These are phyloP conservation scores for Catunica adiposa DNA, from an alignment of 2,329 filamentous ascomycete species.

Conservation along the genomic window DNA sequence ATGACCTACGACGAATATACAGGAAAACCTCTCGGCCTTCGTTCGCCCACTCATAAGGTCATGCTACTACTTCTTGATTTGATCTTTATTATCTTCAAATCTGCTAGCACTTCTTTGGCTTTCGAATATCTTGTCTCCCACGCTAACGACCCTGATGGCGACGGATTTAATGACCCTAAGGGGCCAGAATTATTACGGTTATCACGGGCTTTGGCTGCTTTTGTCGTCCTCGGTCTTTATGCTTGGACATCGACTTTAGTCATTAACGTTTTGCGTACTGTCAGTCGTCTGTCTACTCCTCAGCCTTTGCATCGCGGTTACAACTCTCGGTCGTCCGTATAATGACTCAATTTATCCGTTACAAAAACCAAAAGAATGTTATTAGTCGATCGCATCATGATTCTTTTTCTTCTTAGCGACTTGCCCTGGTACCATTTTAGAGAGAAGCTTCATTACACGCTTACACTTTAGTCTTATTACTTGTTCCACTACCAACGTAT, in stretches of 20 bases:
- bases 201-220: conserved; percentile 54
- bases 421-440: not conserved
- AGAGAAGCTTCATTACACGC: no score
- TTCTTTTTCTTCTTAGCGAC: not conserved
- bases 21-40: conserved; percentile 76
- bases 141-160: conserved; percentile 24
- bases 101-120: conserved; percentile 76
- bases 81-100: conserved; percentile 94
- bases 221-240: conserved; percentile 65
- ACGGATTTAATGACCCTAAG: conserved; percentile 8
- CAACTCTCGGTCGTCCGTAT: not conserved
- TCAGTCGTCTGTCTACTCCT: conserved; percentile 39
- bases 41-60: conserved; percentile 70
- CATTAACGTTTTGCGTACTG: conserved; percentile 61
- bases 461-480: not conserved
- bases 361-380: no score
- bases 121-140: conserved; percentile 64
- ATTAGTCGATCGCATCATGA: no score
- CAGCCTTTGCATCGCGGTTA: not conserved
- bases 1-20: conserved; percentile 96
- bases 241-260: conserved; percentile 86
- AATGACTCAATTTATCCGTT: no score
- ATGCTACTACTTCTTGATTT: conserved; percentile 80
- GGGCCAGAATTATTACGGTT: conserved; percentile 17
- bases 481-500: not conserved